These are phyloP conservation scores for Pisolithus albus DNA, from an alignment of 768 basidiomycete species.

Conservation along the genomic window DNA sequence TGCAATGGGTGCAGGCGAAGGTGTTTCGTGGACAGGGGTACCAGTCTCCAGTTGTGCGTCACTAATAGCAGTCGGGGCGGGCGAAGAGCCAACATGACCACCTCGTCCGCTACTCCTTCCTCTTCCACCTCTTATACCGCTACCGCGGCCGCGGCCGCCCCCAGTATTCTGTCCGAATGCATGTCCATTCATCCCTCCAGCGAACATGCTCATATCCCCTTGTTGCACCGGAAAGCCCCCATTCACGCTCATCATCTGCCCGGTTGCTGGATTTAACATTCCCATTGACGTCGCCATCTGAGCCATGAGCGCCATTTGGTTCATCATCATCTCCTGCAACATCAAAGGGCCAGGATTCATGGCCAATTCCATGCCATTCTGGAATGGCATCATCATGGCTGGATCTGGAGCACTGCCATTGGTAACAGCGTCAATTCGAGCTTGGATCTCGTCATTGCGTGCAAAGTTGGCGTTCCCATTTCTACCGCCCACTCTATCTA, in stretches of 20 bases:
- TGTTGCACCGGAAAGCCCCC: constrained; percentile 57
- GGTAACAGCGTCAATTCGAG: constrained; percentile 73
- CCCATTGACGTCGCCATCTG: constrained; percentile 86
- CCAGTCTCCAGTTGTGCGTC: constrained; percentile 13
- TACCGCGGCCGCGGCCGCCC: constrained; percentile 26
- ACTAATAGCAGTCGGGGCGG: constrained; percentile 15
- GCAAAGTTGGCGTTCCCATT: constrained; percentile 28
- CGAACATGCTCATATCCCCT: constrained; percentile 43
- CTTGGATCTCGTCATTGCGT: constrained; percentile 66
- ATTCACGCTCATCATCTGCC: constrained; percentile 48
- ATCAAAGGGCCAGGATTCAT: constrained; percentile 56
- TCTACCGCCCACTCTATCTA: constrained; percentile 73
- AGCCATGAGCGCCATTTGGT: constrained; percentile 88
- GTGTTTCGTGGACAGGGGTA: constrained; percentile 4
- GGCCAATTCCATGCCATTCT: constrained; percentile 39
- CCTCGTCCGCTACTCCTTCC: constrained; percentile 43
- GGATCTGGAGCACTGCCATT: constrained; percentile 35
- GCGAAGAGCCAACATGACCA: constrained; percentile 26
- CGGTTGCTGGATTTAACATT: constrained; percentile 56
- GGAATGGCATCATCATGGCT: constrained; percentile 39
- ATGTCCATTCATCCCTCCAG: constrained; percentile 21
- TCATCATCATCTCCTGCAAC: constrained; percentile 88
- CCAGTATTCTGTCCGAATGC: constrained; percentile 16
- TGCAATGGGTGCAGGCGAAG: constrained; percentile 11
- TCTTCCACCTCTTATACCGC: constrained; percentile 42